phyloP scores from a whole-genome alignment of 441 rosid species.

The Gossypium lobatum region DNA sequence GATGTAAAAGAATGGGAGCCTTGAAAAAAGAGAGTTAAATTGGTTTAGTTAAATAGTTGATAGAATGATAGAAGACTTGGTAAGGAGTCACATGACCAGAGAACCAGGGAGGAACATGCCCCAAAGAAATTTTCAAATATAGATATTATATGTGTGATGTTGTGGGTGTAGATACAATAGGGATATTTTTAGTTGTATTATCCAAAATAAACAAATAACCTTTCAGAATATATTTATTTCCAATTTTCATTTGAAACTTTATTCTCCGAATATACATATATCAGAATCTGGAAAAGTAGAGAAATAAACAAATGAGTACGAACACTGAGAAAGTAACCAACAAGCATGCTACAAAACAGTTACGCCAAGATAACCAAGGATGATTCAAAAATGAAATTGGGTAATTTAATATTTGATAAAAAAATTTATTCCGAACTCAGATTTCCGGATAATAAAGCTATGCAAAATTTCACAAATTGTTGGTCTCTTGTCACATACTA shows the following conservation, averaged over 20 bases:
- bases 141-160: background rate
- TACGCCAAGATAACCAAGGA: background rate
- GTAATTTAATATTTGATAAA: background rate
- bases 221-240: background rate
- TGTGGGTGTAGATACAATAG: background rate
- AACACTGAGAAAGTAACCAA: background rate
- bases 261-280: background rate
- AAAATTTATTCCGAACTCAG: background rate
- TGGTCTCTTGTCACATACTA: background rate
- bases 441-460: background rate
- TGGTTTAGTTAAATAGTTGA: background rate
- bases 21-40: constrained; percentile 14
- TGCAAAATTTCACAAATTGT: background rate
- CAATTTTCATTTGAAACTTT: background rate
- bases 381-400: background rate
- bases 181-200: background rate
- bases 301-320: background rate
- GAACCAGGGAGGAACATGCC: background rate
- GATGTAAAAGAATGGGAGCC: constrained; percentile 61
- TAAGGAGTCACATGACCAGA: background rate
- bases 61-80: background rate
- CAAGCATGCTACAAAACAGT: background rate
- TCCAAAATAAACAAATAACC: background rate
- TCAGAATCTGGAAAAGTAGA: background rate
- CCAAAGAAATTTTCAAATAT: background rate